Percentiles rank a stretch among this genome's conserved stretches.
These are phyloP conservation scores for Serendipita sp. DNA, from an alignment of 768 basidiomycete species.

Conservation along the genomic window DNA sequence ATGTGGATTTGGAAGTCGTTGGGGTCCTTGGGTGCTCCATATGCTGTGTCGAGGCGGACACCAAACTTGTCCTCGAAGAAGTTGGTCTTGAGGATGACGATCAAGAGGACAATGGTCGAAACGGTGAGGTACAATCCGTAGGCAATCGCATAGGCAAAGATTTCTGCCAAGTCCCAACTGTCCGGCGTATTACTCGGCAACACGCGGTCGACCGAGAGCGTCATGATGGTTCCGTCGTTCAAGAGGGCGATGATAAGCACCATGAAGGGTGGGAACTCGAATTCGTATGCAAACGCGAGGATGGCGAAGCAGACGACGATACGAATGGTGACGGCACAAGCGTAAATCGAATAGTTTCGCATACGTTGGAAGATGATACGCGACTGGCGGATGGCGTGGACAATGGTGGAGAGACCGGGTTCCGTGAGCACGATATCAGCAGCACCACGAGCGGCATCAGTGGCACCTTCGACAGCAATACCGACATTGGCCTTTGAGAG, in stretches of 20 bases:
- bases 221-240: slow-evolving; percentile 99
- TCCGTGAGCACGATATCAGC: slow-evolving; percentile 97
- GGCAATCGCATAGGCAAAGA: slow-evolving; percentile 87
- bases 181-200: slow-evolving; percentile 85
- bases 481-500: slow-evolving; percentile 97
- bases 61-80: slow-evolving; percentile 86
- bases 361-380: slow-evolving; percentile 99
- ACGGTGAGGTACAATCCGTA: slow-evolving; percentile 87
- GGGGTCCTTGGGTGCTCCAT: slow-evolving; percentile 20
- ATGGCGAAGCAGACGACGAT: slow-evolving; percentile 96
- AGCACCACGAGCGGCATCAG: slow-evolving; percentile 94
- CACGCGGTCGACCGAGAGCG: slow-evolving; percentile 87
- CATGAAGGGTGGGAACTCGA: slow-evolving; percentile 99
- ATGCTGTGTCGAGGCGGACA: slow-evolving; percentile 26
- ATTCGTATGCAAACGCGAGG: slow-evolving; percentile 88
- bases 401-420: slow-evolving; percentile 96
- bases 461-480: slow-evolving; percentile 98
- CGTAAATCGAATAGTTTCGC: slow-evolving; percentile 98
- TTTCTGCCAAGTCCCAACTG: slow-evolving; percentile 91
- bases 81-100: slow-evolving; percentile 66
- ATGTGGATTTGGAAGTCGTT: slow-evolving; percentile 72
- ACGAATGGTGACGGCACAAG: slow-evolving; percentile 92
- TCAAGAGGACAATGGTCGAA: slow-evolving; percentile 71
- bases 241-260: slow-evolving; percentile 91
- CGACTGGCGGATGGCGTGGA: slow-evolving; percentile 95